phyloP scores from a whole-genome alignment of 2,329 filamentous ascomycete genomes.

The Trichoderma breve region DNA sequence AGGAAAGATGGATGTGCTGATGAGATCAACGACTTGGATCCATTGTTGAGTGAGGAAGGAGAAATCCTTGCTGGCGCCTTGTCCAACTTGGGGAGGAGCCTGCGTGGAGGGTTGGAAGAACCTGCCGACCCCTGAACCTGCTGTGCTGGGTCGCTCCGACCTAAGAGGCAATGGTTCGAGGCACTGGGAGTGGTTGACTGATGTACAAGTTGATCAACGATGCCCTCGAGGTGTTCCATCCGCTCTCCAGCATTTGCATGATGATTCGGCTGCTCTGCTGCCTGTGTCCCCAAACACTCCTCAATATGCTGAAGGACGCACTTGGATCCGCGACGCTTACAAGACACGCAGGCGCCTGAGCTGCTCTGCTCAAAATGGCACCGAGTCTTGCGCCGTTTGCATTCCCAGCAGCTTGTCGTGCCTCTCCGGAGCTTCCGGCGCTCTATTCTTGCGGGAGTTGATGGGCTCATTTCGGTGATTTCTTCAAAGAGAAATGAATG shows the following conservation, averaged over 20 bases:
- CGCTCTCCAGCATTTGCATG: neutral
- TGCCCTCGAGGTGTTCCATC: neutral
- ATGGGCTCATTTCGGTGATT: neutral
- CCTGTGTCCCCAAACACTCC: neutral
- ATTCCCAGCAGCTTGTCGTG: conserved; percentile 14
- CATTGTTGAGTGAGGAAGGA: neutral
- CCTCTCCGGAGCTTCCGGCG: conserved; percentile 4
- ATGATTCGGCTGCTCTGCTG: neutral
- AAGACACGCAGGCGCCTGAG: neutral
- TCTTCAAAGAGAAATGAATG: too few relatives aligned
- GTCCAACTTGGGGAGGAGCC: neutral
- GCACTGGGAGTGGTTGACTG: neutral
- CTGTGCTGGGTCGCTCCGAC: neutral
- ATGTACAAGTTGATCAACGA: neutral
- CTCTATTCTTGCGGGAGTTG: neutral
- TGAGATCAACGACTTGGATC: neutral
- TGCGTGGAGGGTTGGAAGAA: neutral
- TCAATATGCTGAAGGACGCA: neutral
- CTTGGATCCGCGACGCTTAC: neutral
- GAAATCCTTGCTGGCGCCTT: neutral
- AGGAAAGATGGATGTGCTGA: neutral
- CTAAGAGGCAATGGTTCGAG: neutral
- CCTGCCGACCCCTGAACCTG: neutral
- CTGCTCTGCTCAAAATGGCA: neutral
- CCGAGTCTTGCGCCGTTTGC: neutral